Base-by-base conservation (phyloP, 345 rosid genomes). In the Erysimum cheiranthoides region DNA sequence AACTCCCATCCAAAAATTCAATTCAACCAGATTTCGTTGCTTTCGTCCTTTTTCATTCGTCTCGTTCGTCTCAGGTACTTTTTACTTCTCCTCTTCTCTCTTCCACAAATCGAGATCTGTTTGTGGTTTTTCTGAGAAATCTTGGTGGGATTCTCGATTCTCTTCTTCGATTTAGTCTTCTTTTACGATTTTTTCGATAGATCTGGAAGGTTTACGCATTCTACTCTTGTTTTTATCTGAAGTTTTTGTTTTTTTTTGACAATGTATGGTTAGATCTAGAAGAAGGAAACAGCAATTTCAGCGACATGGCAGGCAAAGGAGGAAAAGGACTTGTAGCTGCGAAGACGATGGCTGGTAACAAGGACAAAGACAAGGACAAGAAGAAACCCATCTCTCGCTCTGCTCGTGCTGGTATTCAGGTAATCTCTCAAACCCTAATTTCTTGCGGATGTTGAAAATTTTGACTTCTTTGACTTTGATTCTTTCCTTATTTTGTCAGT, bases 401-500 rank as follows among this genome's bases (percentile, higher is more conserved):
- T 38, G 93, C 98, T 70, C 98, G 98, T 64, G 97, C 98, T 6
- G 98, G 98, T 27, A 93, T 93, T 46, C 98, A 93, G 96, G 98
- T 93, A 18, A 62, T 49, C 43, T 38, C 52, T 35, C 16, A 17
- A 64, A 71, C 72, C 61, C 39, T 64, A 71, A 49, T 43, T 60
- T 68, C 16, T 40, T 11, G 0, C 31, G 4, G 1, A 21, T 53
- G 8, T 31, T 42, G 9, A 12, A 40, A 53, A 42, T 10, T 47
- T 66, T 13, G 42, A 36, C 77, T 63, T 58, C 39, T 60, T 54
- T 43, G 8, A 64, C 36, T 60, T 28, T 54, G 4, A 4, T 21
- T 46, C 40, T 6, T 16, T 12, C 61, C 34, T 25, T 25, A 36
- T 27, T n/a, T n/a, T n/a, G 1, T n/a, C 12, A 9, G 14, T 49